Evolutionary conservation across 2,329 filamentous ascomycete species (phyloP), one percentile per base, ranked within the genome.

Genomic region (Bipolaris zeicola): DNA sequence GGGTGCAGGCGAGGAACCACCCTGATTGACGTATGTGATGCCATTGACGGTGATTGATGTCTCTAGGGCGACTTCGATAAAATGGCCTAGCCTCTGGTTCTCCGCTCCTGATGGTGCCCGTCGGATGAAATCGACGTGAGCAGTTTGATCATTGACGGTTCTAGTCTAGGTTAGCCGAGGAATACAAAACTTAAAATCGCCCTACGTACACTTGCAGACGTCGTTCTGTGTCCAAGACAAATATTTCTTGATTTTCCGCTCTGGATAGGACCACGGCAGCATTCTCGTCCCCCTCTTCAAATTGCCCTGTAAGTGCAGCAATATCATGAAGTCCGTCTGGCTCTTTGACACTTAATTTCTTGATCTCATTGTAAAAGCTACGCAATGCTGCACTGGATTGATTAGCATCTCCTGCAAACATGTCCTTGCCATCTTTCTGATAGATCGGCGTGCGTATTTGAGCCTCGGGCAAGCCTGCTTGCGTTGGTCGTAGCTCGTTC

Each of bases 21-120:
- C n/a, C 11, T 53, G 39, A 38, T 66, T 64, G 14, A 26, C 41
- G 31, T 61, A 64, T 1, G 60, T 60, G n/a, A 44, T 28, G 2
- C 57, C 60, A 24, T 69, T 69, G 26, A 70, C 60, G 1, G 55
- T 62, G 14, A 68, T 55, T 14, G 18, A 38, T 5, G 38, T 58
- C 14, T 34, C 20, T 13, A 7, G 34, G 11, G 61, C 61, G 20
- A 67, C 31, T 0, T 60, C 28, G 36, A 65, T 57, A 11, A 61
- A 67, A 16, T 60, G 61, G 0, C 55, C 61, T 7, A 26, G 14
- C 39, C 36, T 3, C 10, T 13, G 24, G 3, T 10, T 18, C 2
- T 51, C 26, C 10, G 45, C 45, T 3, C 22, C 14, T 16, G 38
- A 36, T 26, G 44, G 10, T 14, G 14, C 11, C 4, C 38, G 56